phyloP scores from a whole-genome alignment of 768 basidiomycete species.

The Phylloporus scabripes region DNA sequence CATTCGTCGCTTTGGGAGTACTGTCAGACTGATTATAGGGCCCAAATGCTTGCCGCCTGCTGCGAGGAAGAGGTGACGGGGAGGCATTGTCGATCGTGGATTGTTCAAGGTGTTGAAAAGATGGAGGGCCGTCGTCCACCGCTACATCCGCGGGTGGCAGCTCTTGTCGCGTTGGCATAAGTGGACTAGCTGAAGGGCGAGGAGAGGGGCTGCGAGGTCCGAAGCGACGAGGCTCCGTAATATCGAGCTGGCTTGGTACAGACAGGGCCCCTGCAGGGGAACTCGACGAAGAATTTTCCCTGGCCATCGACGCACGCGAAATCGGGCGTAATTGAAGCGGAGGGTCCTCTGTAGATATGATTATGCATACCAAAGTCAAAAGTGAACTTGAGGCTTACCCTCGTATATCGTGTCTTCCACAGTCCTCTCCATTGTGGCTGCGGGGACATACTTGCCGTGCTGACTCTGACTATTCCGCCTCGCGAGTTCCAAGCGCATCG shows the following conservation, averaged over 20 bases:
- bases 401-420: slow-evolving; percentile 72
- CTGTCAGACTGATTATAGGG: slow-evolving; percentile 47
- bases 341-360: slow-evolving; percentile 46
- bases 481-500: slow-evolving; percentile 74
- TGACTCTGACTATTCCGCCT: slow-evolving; percentile 80
- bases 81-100: slow-evolving; percentile 27
- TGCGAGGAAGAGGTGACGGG: slow-evolving; percentile 58
- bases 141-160: slow-evolving; percentile 46
- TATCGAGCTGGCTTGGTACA: slow-evolving; percentile 37
- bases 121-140: slow-evolving; percentile 34
- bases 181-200: slow-evolving; percentile 46
- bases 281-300: slow-evolving; percentile 38
- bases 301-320: slow-evolving; percentile 44
- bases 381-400: slow-evolving; percentile 39
- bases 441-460: slow-evolving; percentile 40
- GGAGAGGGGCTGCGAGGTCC: slow-evolving; percentile 79
- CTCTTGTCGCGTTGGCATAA: slow-evolving; percentile 17
- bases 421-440: slow-evolving; percentile 40
- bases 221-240: slow-evolving; percentile 56
- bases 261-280: slow-evolving; percentile 32
- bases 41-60: slow-evolving; percentile 64
- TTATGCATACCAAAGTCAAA: slow-evolving; percentile 5
- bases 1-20: slow-evolving; percentile 42
- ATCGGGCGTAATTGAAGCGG: slow-evolving; percentile 49
- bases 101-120: slow-evolving; percentile 24